A percentile compares a stretch with the other conserved stretches of the same genome.
Evolutionary conservation across 192 early-diverging fungal species (phyloP).

Genomic region (Coemansia sp.): DNA sequence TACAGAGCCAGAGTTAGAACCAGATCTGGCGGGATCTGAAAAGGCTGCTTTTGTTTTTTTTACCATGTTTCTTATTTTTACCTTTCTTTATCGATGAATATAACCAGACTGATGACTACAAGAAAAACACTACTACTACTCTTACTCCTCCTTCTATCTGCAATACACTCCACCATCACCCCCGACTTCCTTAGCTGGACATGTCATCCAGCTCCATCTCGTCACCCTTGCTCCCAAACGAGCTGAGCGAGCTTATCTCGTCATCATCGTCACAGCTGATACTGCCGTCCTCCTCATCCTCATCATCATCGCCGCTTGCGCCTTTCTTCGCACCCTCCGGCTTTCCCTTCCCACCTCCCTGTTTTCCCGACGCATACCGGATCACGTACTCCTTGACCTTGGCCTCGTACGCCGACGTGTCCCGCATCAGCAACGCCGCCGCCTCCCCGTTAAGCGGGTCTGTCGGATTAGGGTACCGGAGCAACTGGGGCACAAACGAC

Average conservation of each 20-base stretch:
- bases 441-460: conserved; percentile 99
- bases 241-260: conserved; percentile 78
- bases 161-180: no score
- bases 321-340: conserved; percentile 6
- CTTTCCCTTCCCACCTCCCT: background rate
- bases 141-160: no score
- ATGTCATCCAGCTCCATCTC: conserved; percentile 73
- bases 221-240: conserved; percentile 81
- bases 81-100: background rate
- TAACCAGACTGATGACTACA: no score
- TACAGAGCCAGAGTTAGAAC: background rate
- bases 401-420: conserved; percentile 81
- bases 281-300: conserved; percentile 34
- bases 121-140: no score
- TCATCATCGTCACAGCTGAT: conserved; percentile 48
- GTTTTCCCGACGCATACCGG: conserved; percentile 61
- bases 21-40: no score
- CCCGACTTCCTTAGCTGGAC: conserved; percentile 34
- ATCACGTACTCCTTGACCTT: conserved; percentile 85
- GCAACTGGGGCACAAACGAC: conserved; percentile 94
- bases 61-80: background rate
- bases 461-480: conserved; percentile 99
- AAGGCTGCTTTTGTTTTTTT: no score
- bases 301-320: conserved; percentile 62
- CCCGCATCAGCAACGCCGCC: conserved; percentile 95